These are phyloP conservation scores for Trametes sanguinea DNA, from an alignment of 768 basidiomycete species.

Conservation along the genomic window DNA sequence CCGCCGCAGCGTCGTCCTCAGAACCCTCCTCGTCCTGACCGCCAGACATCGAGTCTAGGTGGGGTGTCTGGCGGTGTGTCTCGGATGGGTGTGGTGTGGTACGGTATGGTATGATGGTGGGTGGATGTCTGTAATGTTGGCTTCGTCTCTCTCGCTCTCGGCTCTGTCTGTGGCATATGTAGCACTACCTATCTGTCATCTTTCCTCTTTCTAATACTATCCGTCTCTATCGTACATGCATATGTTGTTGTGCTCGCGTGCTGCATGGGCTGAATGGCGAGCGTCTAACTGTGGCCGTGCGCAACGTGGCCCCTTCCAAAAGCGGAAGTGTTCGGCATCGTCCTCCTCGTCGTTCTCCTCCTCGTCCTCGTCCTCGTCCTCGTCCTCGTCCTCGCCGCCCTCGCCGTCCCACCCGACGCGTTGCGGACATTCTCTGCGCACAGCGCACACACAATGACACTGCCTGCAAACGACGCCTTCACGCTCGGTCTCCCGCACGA, in stretches of 20 bases:
- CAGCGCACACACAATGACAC: constrained; percentile 12
- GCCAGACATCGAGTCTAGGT: no score
- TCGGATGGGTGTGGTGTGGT: not conserved
- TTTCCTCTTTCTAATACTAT: not conserved
- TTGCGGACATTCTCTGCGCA: not conserved
- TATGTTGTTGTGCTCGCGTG: no score
- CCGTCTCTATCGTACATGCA: no score
- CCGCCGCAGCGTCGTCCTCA: not conserved
- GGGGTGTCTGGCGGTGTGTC: not conserved
- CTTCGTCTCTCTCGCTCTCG: not conserved
- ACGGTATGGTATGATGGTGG: constrained; percentile 5
- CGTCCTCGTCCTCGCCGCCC: not conserved
- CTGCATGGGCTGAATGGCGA: not conserved
- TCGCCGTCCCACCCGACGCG: not conserved
- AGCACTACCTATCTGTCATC: constrained; percentile 2
- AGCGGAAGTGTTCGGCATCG: not conserved
- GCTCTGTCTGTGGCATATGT: constrained; percentile 10
- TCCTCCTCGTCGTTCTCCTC: not conserved
- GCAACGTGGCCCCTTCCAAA: not conserved
- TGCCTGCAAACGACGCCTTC: constrained; percentile 30
- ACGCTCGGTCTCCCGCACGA: constrained; percentile 27
- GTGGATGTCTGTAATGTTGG: not conserved
- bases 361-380: not conserved
- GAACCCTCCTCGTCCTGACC: no score
- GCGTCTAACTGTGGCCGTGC: not conserved